Evolutionary conservation across 768 basidiomycete genomes (phyloP), one percentile per base, ranked within the genome.

Genomic region (Ephemerocybe angulata): DNA sequence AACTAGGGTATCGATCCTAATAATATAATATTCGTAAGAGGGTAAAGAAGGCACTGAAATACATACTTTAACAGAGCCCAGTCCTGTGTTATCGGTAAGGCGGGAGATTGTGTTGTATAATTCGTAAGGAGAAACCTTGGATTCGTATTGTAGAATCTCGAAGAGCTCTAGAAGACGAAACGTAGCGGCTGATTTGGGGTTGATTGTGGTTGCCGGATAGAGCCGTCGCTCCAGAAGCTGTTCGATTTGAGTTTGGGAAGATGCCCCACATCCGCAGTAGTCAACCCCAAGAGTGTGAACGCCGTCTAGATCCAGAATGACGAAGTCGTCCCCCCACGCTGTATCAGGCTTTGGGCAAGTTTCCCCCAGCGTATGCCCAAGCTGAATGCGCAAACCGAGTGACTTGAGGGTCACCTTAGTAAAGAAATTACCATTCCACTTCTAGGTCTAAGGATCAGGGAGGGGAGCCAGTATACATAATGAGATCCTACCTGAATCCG

Each of bases 221-320:
- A 64, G 52, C 3, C 60, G 53, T 2, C 27, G 12, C 25, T 61
- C 57, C 22, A 70, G 60, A 0, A 70, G 53, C 47, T 70, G 68
- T 21, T 60, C 33, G 17, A 29, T 6, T 31, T 47, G 46, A 6
- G 13, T 29, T 15, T 47, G 10, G 6, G 10, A 8, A 8, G 24
- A 17, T 13, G 17, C 10, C 11, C 50, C 35, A 55, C 72, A 75
- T 8, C 54, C 62, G 52, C 73, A 75, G 54, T 64, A 74, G 52
- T 68, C 61, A 1, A 74, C 37, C 3, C 29, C 47, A 15, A 75
- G 62, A 1, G 51, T 11, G 44, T 72, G 72, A 10, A 75, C 63
- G 1, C 64, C 69, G 52, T 61, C 58, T 1, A 33, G 41, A 50
- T 69, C 58, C 27, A 74, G 58, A 17, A 75, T 54, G 5, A 62